Conservation (phyloP, 2,329 filamentous ascomycete species). For the Dendryphion nanum region DNA sequence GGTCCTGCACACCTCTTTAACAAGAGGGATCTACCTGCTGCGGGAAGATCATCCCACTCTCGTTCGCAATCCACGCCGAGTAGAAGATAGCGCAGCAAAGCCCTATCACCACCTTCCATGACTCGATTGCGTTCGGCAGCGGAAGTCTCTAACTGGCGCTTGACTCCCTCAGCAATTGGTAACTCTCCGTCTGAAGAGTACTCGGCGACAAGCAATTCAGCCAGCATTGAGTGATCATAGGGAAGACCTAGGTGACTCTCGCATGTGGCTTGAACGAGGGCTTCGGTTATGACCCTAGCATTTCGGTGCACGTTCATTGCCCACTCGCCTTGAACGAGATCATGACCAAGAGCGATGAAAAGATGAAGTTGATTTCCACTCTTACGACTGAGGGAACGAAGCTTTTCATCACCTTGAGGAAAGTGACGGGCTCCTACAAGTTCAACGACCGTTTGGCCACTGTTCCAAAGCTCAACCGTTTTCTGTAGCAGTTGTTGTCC, state of each 20-base stretch:
- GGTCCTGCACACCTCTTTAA: slow-evolving; percentile 34
- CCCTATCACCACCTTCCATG: slow-evolving; percentile 25
- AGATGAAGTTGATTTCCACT: slow-evolving; percentile 9
- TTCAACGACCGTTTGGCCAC: slow-evolving; percentile 3
- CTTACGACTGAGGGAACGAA: not conserved
- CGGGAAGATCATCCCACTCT: slow-evolving; percentile 51
- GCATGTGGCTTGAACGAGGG: slow-evolving; percentile 14
- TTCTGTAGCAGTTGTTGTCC: slow-evolving; percentile 4
- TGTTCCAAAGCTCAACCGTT: slow-evolving; percentile 4
- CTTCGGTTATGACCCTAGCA: slow-evolving; percentile 16
- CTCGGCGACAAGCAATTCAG: not conserved
- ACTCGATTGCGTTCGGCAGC: slow-evolving; percentile 3
- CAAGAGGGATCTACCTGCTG: slow-evolving; percentile 41
- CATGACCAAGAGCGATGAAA: slow-evolving; percentile 10
- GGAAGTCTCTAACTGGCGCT: slow-evolving; percentile 12
- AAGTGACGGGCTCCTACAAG: slow-evolving; percentile 4
- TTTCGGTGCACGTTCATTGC: slow-evolving; percentile 14
- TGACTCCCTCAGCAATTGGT: slow-evolving; percentile 9
- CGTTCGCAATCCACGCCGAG: slow-evolving; percentile 47
- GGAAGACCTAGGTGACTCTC: slow-evolving; percentile 13
- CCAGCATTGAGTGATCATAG: slow-evolving; percentile 13
- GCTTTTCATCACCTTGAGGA: not conserved
- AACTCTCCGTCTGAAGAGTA: slow-evolving; percentile 1
- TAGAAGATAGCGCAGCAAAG: slow-evolving; percentile 44
- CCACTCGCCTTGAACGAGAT: slow-evolving; percentile 1